phyloP scores from a whole-genome alignment of 306 rosid genomes.

The Vigna nakashimae region DNA sequence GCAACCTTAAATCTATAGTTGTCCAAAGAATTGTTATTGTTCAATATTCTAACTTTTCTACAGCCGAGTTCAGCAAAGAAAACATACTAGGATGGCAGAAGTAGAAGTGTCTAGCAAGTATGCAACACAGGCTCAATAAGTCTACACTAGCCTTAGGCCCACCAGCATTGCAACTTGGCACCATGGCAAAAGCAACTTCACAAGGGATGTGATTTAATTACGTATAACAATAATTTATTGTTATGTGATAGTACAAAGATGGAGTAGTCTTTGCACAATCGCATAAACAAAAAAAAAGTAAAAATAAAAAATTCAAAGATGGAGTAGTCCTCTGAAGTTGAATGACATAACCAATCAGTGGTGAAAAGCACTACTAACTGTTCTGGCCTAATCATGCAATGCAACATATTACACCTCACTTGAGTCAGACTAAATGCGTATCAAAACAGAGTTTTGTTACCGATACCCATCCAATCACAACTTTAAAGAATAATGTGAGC shows the following conservation, averaged over 20 bases:
- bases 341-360: constrained; percentile 1
- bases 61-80: constrained; percentile 1
- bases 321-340: not conserved
- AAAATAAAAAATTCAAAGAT: not conserved
- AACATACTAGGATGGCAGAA: constrained; percentile 10
- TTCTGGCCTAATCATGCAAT: constrained; percentile 26
- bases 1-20: constrained; percentile 3
- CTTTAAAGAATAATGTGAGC: not conserved
- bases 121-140: constrained; percentile 7
- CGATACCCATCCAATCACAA: constrained; percentile 28
- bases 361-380: constrained; percentile 12
- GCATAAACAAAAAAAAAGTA: too few relatives aligned
- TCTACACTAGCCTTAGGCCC: constrained; percentile 23
- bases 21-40: not conserved
- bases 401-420: constrained; percentile 25
- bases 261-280: not conserved
- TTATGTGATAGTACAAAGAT: constrained; percentile 11
- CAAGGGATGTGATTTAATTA: constrained; percentile 11
- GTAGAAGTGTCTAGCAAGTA: constrained; percentile 29
- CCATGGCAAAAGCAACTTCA: constrained; percentile 20
- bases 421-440: constrained; percentile 1
- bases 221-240: constrained; percentile 24
- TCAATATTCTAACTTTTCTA: constrained; percentile 20
- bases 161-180: constrained; percentile 24
- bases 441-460: constrained; percentile 14